Conservation (phyloP, 2,329 filamentous ascomycete species). For the Phialophora expanda region DNA sequence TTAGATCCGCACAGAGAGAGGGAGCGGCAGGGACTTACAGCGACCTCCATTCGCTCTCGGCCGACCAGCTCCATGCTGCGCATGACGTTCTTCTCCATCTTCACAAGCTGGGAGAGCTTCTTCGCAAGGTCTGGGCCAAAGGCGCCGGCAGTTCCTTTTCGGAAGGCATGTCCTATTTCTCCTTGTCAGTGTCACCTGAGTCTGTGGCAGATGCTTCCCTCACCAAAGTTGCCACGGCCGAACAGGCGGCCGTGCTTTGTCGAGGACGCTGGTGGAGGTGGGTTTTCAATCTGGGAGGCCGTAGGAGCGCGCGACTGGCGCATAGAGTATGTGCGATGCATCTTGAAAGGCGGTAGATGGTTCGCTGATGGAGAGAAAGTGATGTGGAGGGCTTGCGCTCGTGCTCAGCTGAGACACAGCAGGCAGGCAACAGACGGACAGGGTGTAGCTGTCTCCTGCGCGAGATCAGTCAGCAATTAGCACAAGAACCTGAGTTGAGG, state of each 20-base stretch:
- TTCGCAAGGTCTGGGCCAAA: conserved; percentile 85
- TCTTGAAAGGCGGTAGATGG: conserved; percentile 49
- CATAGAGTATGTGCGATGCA: conserved; percentile 99
- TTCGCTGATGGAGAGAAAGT: conserved; percentile 4
- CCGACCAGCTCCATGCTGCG: conserved; percentile 94
- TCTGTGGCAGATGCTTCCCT: conserved; percentile 44
- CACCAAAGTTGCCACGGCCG: conserved; percentile 83
- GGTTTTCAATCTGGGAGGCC: conserved; percentile 88
- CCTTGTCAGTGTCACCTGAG: conserved; percentile 22
- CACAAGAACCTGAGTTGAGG: background rate
- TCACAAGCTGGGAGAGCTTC: conserved; percentile 96
- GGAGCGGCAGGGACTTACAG: conserved; percentile 67
- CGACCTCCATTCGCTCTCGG: conserved; percentile 96
- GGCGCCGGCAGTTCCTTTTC: conserved; percentile 58
- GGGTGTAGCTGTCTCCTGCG: background rate
- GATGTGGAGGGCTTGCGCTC: conserved; percentile 14
- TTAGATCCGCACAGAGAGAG: conserved; percentile 18
- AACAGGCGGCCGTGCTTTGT: conserved; percentile 93
- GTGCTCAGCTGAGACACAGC: conserved; percentile 13
- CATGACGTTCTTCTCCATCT: conserved; percentile 99
- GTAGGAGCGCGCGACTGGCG: conserved; percentile 95
- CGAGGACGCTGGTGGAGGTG: conserved; percentile 85
- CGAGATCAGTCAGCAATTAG: background rate
- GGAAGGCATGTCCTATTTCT: conserved; percentile 65
- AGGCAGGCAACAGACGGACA: background rate